Evolutionary conservation across 257 asterid genomes (phyloP), one percentile per base, ranked within the genome.

Genomic region (Solanum lignicaule): DNA sequence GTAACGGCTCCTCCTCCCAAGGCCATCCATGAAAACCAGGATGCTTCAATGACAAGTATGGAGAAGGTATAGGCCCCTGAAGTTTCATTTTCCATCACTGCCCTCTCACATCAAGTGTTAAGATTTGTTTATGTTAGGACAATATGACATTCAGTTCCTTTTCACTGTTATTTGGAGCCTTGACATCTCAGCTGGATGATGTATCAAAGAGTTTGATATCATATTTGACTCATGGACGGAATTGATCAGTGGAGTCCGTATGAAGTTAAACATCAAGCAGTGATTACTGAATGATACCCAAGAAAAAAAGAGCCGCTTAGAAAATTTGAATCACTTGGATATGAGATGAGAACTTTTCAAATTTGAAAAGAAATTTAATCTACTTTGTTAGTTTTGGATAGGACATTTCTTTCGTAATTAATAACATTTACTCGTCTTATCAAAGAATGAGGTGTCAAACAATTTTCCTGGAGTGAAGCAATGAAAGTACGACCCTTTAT

Each of bases 1-100:
- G 79, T 81, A 66, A 87, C 87, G 39, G 60, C 89, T 68, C 83
- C 92, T 82, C 89, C 94, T 43, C 89, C 94, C 73, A 93, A 92
- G 85, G 91, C 76, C 84, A 88, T 89, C 87, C 85, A 91, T 48
- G 98, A 90, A 76, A 87, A 87, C 38, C 84, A 69, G 86, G 91
- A 89, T 81, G 84, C 92, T 65, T 75, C 93, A 71, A 83, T 81
- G 86, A 89, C 87, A 88, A 93, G 98, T 20, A 82, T 82, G 86
- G 86, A 48, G 86, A 82, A 82, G 86, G 86, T 82, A 95, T 92
- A 86, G 69, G 65, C 83, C 15, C 83, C 86, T 88, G 78, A 21
- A 89, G 32, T 88, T 48, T 52, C 83, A 55, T 73, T 86, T 27
- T 65, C 39, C 38, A 79, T 87, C n/a, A 9, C 62, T 79, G 23